phyloP scores from a whole-genome alignment of 441 rosid genomes.

The Erodium moschatum region DNA sequence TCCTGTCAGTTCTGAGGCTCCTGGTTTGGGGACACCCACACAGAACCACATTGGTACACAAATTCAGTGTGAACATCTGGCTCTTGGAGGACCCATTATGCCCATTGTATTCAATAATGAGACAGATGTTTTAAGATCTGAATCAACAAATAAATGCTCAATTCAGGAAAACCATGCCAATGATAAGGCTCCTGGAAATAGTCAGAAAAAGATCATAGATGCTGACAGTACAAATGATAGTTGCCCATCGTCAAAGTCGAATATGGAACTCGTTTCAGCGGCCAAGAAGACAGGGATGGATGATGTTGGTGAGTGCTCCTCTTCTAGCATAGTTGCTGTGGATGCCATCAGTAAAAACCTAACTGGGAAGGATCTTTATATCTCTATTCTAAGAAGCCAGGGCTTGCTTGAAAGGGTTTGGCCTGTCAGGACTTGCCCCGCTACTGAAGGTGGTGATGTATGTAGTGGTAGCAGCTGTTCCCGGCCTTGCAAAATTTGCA shows the following conservation, averaged over 20 bases:
- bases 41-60: conserved; percentile 26
- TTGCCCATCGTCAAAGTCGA: conserved; percentile 58
- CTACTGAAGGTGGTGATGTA: conserved; percentile 25
- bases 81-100: conserved; percentile 22
- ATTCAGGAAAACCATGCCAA: conserved; percentile 22
- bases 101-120: conserved; percentile 22
- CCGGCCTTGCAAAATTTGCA: conserved; percentile 60
- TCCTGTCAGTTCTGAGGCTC: conserved; percentile 33
- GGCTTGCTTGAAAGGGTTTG: conserved; percentile 29
- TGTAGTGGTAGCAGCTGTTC: conserved; percentile 27
- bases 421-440: conserved; percentile 20
- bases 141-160: conserved; percentile 24
- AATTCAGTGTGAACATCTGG: conserved; percentile 19
- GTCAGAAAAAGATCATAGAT: conserved; percentile 30
- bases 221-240: conserved; percentile 56
- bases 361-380: conserved; percentile 35
- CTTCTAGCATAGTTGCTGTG: conserved; percentile 41
- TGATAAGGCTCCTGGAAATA: conserved; percentile 23
- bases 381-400: conserved; percentile 29
- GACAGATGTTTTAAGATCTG: conserved; percentile 18
- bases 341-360: conserved; percentile 30
- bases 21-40: conserved; percentile 26
- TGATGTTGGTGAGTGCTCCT: conserved; percentile 49
- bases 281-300: conserved; percentile 40
- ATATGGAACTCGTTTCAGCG: conserved; percentile 40